Evolutionary conservation across 192 early-diverging fungal species (phyloP).

Genomic region (Coemansia furcata): DNA sequence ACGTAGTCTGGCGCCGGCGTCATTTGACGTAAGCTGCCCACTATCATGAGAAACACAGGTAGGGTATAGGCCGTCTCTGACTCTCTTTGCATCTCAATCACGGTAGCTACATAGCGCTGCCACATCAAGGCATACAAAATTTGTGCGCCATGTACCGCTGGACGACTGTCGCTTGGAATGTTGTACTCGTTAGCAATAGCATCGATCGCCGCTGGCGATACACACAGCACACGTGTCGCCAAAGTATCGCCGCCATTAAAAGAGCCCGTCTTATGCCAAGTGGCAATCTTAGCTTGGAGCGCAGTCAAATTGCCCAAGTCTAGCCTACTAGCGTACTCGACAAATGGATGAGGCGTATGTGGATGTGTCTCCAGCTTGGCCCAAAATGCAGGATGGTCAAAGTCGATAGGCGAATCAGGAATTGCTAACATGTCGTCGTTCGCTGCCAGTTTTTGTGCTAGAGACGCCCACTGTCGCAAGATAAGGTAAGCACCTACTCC

Average conservation of each 20-base stretch:
- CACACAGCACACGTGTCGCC: neutral
- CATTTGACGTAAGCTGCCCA: constrained; percentile 19
- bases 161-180: neutral
- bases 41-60: constrained; percentile 16
- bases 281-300: neutral
- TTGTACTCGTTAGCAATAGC: neutral
- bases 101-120: neutral
- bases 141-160: neutral
- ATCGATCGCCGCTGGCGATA: neutral
- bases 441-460: neutral
- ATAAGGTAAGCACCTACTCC: neutral
- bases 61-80: neutral
- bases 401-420: neutral
- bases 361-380: neutral
- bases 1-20: constrained; percentile 15
- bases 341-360: neutral
- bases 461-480: neutral
- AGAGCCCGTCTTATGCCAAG: neutral
- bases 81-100: neutral
- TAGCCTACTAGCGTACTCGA: neutral
- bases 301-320: neutral
- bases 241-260: neutral
- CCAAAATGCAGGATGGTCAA: neutral
- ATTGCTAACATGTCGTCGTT: neutral
- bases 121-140: neutral